phyloP scores from a whole-genome alignment of 1,284 basidiomycete genomes.

The Exsudoporus floridanus region DNA sequence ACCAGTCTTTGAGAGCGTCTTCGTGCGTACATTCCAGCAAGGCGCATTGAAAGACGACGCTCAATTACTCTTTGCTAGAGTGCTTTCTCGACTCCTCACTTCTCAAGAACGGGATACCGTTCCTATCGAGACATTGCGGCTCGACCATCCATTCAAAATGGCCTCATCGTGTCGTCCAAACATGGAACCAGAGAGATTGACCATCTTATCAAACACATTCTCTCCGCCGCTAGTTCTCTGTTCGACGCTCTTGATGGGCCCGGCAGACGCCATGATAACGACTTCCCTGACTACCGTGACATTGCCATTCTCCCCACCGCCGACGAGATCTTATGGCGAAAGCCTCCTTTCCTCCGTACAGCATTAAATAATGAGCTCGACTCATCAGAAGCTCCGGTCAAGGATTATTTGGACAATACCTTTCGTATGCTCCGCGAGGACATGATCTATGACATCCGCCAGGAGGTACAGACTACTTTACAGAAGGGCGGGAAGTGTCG shows the following conservation, averaged over 20 bases:
- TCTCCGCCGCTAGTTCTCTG: conserved; percentile 23
- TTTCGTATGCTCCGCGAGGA: conserved; percentile 66
- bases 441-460: conserved; percentile 60
- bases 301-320: conserved; percentile 61
- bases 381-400: conserved; percentile 36
- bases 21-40: conserved; percentile 39
- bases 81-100: conserved; percentile 46
- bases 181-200: conserved; percentile 38
- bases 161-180: conserved; percentile 35
- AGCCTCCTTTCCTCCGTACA: conserved; percentile 25
- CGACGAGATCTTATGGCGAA: conserved; percentile 49
- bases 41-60: conserved; percentile 38
- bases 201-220: conserved; percentile 45
- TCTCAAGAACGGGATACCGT: conserved; percentile 9
- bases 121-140: conserved; percentile 27
- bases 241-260: conserved; percentile 32
- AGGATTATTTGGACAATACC: conserved; percentile 58
- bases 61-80: conserved; percentile 48
- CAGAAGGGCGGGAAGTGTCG: conserved; percentile 45
- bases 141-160: conserved; percentile 1
- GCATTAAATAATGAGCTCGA: conserved; percentile 42
- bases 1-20: conserved; percentile 51
- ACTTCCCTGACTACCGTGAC: conserved; percentile 53
- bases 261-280: conserved; percentile 68
- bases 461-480: conserved; percentile 48